Percentiles rank a stretch among this genome's conserved stretches.
Evolutionary conservation across 2,329 filamentous ascomycete genomes (phyloP).

Genomic region (Endoconidiophora laricicola): DNA sequence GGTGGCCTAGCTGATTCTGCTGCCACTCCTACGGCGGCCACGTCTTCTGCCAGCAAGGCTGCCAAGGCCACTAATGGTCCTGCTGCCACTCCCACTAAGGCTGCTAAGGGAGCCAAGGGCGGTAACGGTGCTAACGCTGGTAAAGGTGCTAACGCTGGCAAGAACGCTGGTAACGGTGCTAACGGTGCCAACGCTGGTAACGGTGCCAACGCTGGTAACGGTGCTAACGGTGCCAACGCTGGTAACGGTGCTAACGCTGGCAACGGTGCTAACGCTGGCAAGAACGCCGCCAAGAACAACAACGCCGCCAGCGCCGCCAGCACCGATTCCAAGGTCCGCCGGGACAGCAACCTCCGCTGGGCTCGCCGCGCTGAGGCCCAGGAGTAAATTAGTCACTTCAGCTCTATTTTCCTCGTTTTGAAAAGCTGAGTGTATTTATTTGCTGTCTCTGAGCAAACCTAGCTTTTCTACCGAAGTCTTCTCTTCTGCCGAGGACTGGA

Average conservation of each 20-base stretch:
- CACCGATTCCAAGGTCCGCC: slow-evolving; percentile 2
- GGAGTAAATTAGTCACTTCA: slow-evolving; percentile 2
- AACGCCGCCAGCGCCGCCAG: background rate
- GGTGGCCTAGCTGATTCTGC: slow-evolving; percentile 12
- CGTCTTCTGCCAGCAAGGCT: slow-evolving; percentile 4
- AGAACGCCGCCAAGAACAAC: background rate
- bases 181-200: background rate
- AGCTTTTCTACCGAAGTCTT: background rate
- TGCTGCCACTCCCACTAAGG: slow-evolving; percentile 12
- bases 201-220: background rate
- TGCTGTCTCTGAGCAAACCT: background rate
- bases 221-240: background rate
- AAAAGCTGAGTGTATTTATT: slow-evolving; percentile 1
- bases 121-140: slow-evolving; percentile 4
- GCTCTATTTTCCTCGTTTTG: background rate
- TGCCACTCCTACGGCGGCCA: slow-evolving; percentile 11
- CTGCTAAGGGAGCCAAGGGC: slow-evolving; percentile 9
- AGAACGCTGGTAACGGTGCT: background rate
- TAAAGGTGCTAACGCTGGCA: background rate
- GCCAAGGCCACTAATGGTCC: background rate
- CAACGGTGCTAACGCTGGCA: background rate
- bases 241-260: background rate
- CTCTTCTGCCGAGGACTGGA: background rate
- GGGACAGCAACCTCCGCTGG: slow-evolving; percentile 9
- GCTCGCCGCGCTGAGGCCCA: slow-evolving; percentile 5